These are phyloP conservation scores for Hippophae rhamnoides DNA, from an alignment of 306 rosid genomes.

Conservation along the genomic window DNA sequence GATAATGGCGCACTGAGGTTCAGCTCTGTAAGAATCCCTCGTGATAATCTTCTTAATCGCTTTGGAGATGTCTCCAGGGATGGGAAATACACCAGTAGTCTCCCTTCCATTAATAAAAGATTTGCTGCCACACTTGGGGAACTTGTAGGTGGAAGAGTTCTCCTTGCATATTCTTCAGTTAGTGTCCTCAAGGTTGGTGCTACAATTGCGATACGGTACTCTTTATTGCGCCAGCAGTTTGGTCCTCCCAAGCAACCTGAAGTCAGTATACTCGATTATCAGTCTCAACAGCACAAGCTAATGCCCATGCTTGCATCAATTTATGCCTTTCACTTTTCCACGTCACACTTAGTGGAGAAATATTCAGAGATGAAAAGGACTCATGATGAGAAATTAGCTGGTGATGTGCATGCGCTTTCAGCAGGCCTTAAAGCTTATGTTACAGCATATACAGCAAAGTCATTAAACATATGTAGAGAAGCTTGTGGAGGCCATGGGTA, in stretches of 20 bases:
- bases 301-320: slow-evolving; percentile 99
- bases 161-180: slow-evolving; percentile 85
- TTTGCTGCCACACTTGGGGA: slow-evolving; percentile 94
- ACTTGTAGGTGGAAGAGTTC: slow-evolving; percentile 97
- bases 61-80: slow-evolving; percentile 93
- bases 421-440: slow-evolving; percentile 92
- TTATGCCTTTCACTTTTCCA: slow-evolving; percentile 80
- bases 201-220: slow-evolving; percentile 77
- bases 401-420: slow-evolving; percentile 81
- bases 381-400: slow-evolving; percentile 69
- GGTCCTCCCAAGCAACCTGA: slow-evolving; percentile 95
- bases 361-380: slow-evolving; percentile 76
- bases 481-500: slow-evolving; percentile 99
- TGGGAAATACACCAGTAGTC: slow-evolving; percentile 75
- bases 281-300: slow-evolving; percentile 94
- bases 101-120: slow-evolving; percentile 71
- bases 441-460: slow-evolving; percentile 80
- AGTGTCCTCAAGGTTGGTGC: slow-evolving; percentile 75
- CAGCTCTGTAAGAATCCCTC: slow-evolving; percentile 77
- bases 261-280: slow-evolving; percentile 81
- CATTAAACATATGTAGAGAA: slow-evolving; percentile 89
- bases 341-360: slow-evolving; percentile 55
- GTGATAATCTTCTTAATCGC: slow-evolving; percentile 88
- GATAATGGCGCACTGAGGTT: slow-evolving; percentile 93
- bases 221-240: slow-evolving; percentile 88